Evolutionary conservation across 2,329 filamentous ascomycete genomes (phyloP).

Genomic region (Zarea fungicola): DNA sequence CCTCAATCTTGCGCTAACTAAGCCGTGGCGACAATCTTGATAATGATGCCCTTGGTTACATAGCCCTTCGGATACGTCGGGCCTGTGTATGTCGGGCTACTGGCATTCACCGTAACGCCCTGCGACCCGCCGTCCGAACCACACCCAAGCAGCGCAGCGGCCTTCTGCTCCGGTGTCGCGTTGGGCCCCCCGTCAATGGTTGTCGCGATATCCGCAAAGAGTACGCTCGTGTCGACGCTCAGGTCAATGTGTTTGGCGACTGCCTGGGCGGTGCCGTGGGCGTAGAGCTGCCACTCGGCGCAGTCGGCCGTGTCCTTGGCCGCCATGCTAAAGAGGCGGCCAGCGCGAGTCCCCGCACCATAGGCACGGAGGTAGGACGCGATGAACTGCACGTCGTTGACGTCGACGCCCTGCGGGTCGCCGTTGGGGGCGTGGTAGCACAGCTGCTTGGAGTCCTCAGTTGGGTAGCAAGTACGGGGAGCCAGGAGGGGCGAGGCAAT

Average conservation of each 20-base stretch:
- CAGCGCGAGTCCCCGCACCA: slow-evolving; percentile 7
- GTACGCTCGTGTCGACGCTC: slow-evolving; percentile 18
- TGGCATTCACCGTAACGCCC: slow-evolving; percentile 16
- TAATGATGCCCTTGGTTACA: slow-evolving; percentile 20
- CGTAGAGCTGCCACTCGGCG: slow-evolving; percentile 20
- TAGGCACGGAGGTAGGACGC: slow-evolving; percentile 17
- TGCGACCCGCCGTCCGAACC: slow-evolving; percentile 20
- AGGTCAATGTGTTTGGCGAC: slow-evolving; percentile 23
- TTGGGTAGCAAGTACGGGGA: neutral
- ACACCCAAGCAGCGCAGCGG: slow-evolving; percentile 24
- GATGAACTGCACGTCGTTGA: slow-evolving; percentile 18
- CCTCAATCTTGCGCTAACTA: too few relatives aligned
- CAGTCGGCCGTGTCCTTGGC: slow-evolving; percentile 17
- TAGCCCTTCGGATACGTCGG: slow-evolving; percentile 18
- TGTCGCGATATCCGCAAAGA: slow-evolving; percentile 23
- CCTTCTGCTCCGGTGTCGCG: neutral
- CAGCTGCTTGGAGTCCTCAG: slow-evolving; percentile 11
- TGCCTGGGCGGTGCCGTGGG: slow-evolving; percentile 15
- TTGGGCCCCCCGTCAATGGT: slow-evolving; percentile 22
- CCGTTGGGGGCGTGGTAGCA: slow-evolving; percentile 19
- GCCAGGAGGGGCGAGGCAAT: neutral
- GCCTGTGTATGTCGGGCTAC: slow-evolving; percentile 16
- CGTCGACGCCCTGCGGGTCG: slow-evolving; percentile 17
- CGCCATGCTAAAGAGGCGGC: slow-evolving; percentile 17
- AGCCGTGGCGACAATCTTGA: slow-evolving; percentile 25